These are phyloP conservation scores for Westerdykella aurantiaca DNA, from an alignment of 2,329 filamentous ascomycete genomes.

Conservation along the genomic window DNA sequence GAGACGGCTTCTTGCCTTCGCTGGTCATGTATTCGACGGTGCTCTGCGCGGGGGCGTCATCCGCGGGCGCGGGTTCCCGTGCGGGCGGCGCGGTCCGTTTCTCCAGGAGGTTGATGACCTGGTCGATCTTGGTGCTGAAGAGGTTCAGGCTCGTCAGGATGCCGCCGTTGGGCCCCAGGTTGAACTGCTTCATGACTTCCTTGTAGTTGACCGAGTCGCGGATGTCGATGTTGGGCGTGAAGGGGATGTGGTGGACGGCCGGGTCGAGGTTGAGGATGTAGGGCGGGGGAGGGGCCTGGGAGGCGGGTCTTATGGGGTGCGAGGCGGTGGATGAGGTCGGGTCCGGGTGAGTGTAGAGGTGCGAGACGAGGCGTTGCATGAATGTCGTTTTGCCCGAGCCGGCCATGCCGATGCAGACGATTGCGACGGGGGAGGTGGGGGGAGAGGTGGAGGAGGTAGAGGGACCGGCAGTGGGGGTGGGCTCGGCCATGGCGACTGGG, in stretches of 20 bases:
- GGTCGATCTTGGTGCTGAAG: slow-evolving; percentile 96
- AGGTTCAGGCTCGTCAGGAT: slow-evolving; percentile 94
- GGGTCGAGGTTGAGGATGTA: slow-evolving; percentile 98
- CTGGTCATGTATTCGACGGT: slow-evolving; percentile 35
- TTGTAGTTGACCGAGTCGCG: slow-evolving; percentile 99
- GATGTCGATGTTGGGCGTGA: slow-evolving; percentile 97
- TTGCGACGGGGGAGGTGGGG: slow-evolving; percentile 55
- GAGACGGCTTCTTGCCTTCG: slow-evolving; percentile 18
- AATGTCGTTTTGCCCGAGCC: slow-evolving; percentile 99
- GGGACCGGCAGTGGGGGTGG: no score
- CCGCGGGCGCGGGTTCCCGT: slow-evolving; percentile 12
- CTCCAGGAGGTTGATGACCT: slow-evolving; percentile 82
- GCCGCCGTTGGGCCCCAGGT: slow-evolving; percentile 91
- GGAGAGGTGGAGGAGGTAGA: slow-evolving; percentile 7
- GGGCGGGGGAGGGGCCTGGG: slow-evolving; percentile 51
- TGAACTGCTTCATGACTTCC: slow-evolving; percentile 99
- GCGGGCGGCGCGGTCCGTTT: slow-evolving; percentile 65
- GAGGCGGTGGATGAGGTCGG: slow-evolving; percentile 15
- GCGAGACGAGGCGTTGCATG: slow-evolving; percentile 94
- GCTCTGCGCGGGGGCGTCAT: slow-evolving; percentile 19
- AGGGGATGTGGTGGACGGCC: slow-evolving; percentile 86
- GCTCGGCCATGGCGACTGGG: slow-evolving; percentile 37
- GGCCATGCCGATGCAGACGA: slow-evolving; percentile 97
- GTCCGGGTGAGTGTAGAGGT: slow-evolving; percentile 74
- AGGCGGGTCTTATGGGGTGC: slow-evolving; percentile 13